A percentile compares a stretch with the other conserved stretches of the same genome.
These are phyloP conservation scores for Globisporangium megalacanthum DNA, from an alignment of 352 stramenopile genomes.

Conservation along the genomic window DNA sequence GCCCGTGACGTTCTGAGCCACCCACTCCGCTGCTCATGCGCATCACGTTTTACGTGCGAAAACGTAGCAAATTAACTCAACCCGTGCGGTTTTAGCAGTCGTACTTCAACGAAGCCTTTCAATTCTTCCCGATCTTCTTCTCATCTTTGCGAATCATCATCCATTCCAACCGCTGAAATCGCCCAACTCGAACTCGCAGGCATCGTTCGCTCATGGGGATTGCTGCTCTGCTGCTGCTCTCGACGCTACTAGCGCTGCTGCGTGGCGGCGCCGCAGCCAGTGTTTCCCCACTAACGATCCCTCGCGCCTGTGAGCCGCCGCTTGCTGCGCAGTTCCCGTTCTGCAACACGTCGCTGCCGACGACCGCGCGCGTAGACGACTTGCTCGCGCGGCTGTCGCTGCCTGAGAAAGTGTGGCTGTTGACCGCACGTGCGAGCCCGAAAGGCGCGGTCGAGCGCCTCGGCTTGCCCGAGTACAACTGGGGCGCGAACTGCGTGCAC, in stretches of 20 bases:
- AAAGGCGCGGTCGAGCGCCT: slow-evolving; percentile 73
- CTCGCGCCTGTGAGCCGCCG: slow-evolving; percentile 39
- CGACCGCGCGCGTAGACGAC: slow-evolving; percentile 61
- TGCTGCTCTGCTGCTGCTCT: background rate
- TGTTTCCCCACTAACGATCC: slow-evolving; percentile 23
- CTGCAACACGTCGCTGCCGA: slow-evolving; percentile 68
- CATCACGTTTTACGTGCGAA: background rate
- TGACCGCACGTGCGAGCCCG: slow-evolving; percentile 65
- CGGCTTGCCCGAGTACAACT: slow-evolving; percentile 89
- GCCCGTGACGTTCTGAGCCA: slow-evolving; percentile 1
- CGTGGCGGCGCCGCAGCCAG: background rate
- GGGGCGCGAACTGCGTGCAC: slow-evolving; percentile 92
- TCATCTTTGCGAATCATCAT: too few relatives aligned
- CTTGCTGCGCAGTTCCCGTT: slow-evolving; percentile 45
- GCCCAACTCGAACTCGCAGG: too few relatives aligned
- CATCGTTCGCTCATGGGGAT: background rate
- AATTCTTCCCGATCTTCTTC: background rate
- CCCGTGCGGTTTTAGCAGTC: background rate
- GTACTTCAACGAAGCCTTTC: background rate
- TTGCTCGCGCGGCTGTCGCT: slow-evolving; percentile 68
- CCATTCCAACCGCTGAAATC: too few relatives aligned
- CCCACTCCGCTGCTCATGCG: background rate
- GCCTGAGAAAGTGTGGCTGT: slow-evolving; percentile 60
- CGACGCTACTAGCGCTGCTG: background rate
- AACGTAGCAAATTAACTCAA: background rate